These are phyloP conservation scores for Pinus taeda DNA, from an alignment of 75 land plant species.

Conservation along the genomic window DNA sequence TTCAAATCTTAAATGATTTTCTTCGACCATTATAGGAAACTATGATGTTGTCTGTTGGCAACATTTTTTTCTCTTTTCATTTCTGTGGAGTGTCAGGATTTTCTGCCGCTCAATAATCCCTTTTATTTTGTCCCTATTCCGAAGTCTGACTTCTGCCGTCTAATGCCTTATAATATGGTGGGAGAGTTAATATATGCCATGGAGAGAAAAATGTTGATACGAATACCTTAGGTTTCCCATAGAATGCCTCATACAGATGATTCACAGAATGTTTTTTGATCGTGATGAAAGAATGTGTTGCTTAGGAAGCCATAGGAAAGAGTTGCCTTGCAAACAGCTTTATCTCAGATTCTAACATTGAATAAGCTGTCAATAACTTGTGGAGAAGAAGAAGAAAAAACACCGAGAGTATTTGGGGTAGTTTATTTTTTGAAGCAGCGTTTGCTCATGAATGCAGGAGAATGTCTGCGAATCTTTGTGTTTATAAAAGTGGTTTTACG, in stretches of 20 bases:
- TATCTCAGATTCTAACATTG: no score
- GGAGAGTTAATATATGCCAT: neutral
- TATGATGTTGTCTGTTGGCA: neutral
- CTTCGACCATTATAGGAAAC: slow-evolving; percentile 3
- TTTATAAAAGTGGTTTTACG: neutral
- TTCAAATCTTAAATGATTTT: neutral
- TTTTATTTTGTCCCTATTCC: slow-evolving; percentile 4
- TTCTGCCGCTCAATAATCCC: slow-evolving; percentile 7
- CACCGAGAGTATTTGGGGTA: no score
- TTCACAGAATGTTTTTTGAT: no score
- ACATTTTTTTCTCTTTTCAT: neutral
- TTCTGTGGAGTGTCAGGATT: slow-evolving; percentile 9
- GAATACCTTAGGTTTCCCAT: no score
- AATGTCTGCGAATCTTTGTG: neutral
- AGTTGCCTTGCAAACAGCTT: no score
- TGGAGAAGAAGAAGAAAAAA: no score
- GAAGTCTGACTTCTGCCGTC: neutral
- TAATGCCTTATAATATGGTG: neutral
- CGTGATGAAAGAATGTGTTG: no score
- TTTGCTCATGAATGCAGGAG: neutral
- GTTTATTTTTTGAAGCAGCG: no score
- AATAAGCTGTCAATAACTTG: no score
- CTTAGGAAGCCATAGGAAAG: no score
- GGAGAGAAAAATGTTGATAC: no score
- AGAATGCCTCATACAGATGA: no score